Base-by-base conservation (phyloP, 2,329 filamentous ascomycete species). In the Monosporascus sp. region DNA sequence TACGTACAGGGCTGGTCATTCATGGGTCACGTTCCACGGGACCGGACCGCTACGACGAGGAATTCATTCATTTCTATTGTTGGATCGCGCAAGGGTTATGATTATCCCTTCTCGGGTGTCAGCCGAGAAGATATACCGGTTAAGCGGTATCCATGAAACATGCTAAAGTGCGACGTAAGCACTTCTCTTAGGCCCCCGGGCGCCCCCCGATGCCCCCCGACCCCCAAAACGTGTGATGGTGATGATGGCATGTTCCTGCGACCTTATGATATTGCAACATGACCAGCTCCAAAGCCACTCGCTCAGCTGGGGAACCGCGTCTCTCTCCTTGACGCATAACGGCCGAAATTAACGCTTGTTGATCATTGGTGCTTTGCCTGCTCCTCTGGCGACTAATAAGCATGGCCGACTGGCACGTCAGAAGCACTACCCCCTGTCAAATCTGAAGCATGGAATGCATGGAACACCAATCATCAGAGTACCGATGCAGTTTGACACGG, bases 401-500 rank as follows among this genome's bases (percentile, higher is more conserved):
- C 11, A 22, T 15, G 3, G 42, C 25, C 27, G 47, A 24, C 17
- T 38, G 31, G 47, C 6, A 48, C n/a, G 22, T 3, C 22, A 46
- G 42, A 34, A 49, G 20, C 24, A 18, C 7, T 39, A 20, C 27
- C 37, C 48, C 48, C 11, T 49, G 48, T 15, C 37, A 31, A 17
- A 17, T 48, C 51, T 52, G 51, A 49, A 27, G 47, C 51, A 49
- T 45, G 38, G 46, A 49, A 27, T 47, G 31, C 42, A 50, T 52
- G 47, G 49, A 51, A 52, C 49, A 37, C 49, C 53, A 49, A 49
- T 50, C 53, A 38, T 4, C 22, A 36, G 15, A 17, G 25, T 11
- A 15, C 31, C 38, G 46, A 41, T 54, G 34, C 50, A 42, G 47
- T 47, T 36, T 46, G 48, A 42, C 46, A 49, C 49, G 52, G 38